Evolutionary conservation across 805 yeast genomes (phyloP).

Genomic region (Starmerella geochares): DNA sequence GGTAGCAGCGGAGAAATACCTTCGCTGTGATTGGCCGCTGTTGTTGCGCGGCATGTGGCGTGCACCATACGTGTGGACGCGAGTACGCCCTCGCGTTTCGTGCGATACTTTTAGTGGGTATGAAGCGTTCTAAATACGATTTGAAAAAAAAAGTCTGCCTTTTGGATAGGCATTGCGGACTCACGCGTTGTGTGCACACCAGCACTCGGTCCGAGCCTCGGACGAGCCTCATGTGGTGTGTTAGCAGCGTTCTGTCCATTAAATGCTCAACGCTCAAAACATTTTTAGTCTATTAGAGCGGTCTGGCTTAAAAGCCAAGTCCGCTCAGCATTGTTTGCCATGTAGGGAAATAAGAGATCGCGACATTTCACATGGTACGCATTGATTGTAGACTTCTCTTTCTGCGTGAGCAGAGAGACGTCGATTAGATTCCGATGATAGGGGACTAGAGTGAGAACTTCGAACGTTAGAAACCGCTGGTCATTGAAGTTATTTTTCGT

Average conservation of each 20-base stretch:
- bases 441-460: constrained; percentile 74
- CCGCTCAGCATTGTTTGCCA: constrained; percentile 46
- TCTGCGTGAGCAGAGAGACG: constrained; percentile 40
- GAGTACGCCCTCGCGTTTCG: too few species aligned
- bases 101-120: too few species aligned
- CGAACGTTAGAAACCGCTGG: constrained; percentile 54
- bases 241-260: too few species aligned
- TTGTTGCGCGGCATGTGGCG: neutral
- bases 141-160: too few species aligned
- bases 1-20: neutral
- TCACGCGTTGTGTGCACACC: too few species aligned
- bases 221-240: neutral
- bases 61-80: neutral
- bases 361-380: constrained; percentile 52
- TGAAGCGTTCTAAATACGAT: neutral
- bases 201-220: constrained; percentile 1
- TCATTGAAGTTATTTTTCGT: constrained; percentile 42
- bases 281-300: neutral
- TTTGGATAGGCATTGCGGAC: too few species aligned
- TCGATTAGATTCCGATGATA: constrained; percentile 71
- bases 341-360: constrained; percentile 40
- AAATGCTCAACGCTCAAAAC: neutral
- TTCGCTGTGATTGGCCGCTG: neutral
- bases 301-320: constrained; percentile 45
- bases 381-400: constrained; percentile 62